phyloP scores from a whole-genome alignment of 495 filamentous ascomycete species.

The Penicillium tannophilum region DNA sequence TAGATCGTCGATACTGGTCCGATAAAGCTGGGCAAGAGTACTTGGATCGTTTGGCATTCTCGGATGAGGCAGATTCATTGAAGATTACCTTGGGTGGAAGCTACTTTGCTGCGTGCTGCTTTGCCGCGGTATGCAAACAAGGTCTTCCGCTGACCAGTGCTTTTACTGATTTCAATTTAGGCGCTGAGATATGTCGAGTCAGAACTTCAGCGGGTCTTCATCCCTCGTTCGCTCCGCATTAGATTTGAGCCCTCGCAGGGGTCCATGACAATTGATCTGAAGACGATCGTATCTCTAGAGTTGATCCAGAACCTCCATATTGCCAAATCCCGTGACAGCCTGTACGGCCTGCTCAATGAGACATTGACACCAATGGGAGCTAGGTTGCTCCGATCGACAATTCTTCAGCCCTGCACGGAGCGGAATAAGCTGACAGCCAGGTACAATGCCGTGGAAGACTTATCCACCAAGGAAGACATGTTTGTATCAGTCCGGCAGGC shows the following conservation, averaged over 20 bases:
- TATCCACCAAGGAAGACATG: constrained; percentile 83
- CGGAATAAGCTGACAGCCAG: constrained; percentile 60
- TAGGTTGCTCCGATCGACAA: constrained; percentile 74
- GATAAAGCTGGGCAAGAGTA: constrained; percentile 77
- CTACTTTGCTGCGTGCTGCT: constrained; percentile 88
- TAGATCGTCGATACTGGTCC: constrained; percentile 90
- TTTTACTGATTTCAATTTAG: constrained; percentile 45
- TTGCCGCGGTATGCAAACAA: constrained; percentile 70
- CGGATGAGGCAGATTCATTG: constrained; percentile 75
- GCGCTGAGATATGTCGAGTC: constrained; percentile 80
- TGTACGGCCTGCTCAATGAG: constrained; percentile 83
- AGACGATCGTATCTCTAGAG: constrained; percentile 82
- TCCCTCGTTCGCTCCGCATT: constrained; percentile 77
- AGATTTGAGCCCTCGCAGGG: constrained; percentile 87
- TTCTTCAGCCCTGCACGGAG: constrained; percentile 88
- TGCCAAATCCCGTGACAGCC: constrained; percentile 70
- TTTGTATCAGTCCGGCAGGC: constrained; percentile 76
- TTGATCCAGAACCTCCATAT: constrained; percentile 85
- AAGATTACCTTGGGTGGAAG: constrained; percentile 77
- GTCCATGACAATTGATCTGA: constrained; percentile 91
- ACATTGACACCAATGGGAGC: constrained; percentile 88
- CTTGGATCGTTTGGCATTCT: constrained; percentile 76
- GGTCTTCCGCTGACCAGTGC: constrained; percentile 8
- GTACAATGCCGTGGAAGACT: constrained; percentile 82
- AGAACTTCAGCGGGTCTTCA: constrained; percentile 63